Evolutionary conservation across 768 basidiomycete species (phyloP), one percentile per base, ranked within the genome.

Genomic region (Trametes villosa): DNA sequence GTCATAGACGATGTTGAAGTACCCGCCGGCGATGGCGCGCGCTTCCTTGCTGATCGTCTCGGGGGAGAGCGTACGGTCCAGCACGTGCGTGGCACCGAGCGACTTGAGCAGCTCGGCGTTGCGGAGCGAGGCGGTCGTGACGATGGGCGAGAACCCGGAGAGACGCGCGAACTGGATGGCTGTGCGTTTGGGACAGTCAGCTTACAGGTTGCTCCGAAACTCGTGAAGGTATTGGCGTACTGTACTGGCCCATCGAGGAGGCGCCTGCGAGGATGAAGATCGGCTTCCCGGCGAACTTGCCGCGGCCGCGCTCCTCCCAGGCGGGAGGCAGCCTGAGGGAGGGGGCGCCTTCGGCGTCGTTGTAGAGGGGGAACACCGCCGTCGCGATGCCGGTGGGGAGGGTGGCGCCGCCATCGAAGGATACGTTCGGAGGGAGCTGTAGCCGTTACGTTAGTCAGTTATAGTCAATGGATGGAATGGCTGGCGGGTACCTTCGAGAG

Each of bases 71-170:
- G 59, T 66, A 31, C 72, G 65, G 45, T 74, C 71, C 8, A 74
- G 55, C 42, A 72, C 60, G 47, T 71, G 70, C 36, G 70, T 71
- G 3, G 67, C 70, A 11, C 70, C 70, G 36, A 68, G 64, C 0
- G 59, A 56, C 51, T 62, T 67, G 57, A 66, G 66, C 51, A 47
- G 56, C 15, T 45, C 66, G 9, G 53, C n/a, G 63, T 73, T 68
- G 59, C 63, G 68, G 26, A 57, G 56, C 12, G 72, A 73, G 3
- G 70, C 68, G 13, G 70, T 72, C 4, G 67, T 58, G 53, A 73
- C 65, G 58, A 73, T 70, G 31, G 71, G 71, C n/a, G 65, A 55
- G 67, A 72, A 73, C 1, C 72, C 72, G 9, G 72, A 71, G 9
- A 73, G 50, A 26, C 59, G 64, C 0, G 72, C 72, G 2, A 71